phyloP scores from a whole-genome alignment of 371 early-diverging fungal species.

The Rhizopus microsporus region DNA sequence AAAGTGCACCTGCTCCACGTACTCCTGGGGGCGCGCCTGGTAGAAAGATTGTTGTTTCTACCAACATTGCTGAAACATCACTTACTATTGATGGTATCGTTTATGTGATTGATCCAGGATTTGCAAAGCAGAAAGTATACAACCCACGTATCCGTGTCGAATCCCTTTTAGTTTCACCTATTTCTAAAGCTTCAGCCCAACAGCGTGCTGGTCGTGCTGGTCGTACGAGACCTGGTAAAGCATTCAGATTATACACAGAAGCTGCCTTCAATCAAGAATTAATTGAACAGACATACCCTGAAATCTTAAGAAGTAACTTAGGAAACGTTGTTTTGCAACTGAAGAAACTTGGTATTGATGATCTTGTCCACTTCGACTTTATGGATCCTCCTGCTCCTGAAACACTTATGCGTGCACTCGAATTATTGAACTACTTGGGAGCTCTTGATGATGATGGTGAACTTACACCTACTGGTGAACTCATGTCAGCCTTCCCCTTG shows the following conservation, averaged over 20 bases:
- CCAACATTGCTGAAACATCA: conserved; percentile 99
- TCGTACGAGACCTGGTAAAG: conserved; percentile 90
- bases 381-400: conserved; percentile 95
- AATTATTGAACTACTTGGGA: conserved; percentile 86
- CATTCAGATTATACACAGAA: conserved; percentile 93
- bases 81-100: conserved; percentile 98
- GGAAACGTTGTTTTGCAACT: conserved; percentile 85
- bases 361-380: conserved; percentile 92
- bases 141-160: conserved; percentile 93
- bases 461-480: conserved; percentile 77
- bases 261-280: conserved; percentile 78
- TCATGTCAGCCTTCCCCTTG: conserved; percentile 90
- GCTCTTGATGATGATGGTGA: conserved; percentile 88
- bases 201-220: conserved; percentile 94
- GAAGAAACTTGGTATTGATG: conserved; percentile 86
- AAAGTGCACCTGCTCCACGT: conserved; percentile 79
- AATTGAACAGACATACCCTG: conserved; percentile 89
- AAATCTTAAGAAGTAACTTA: conserved; percentile 86
- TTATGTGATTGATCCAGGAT: conserved; percentile 98
- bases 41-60: conserved; percentile 94
- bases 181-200: conserved; percentile 79
- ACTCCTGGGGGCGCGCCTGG: conserved; percentile 79
- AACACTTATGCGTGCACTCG: conserved; percentile 90
- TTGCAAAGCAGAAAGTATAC: conserved; percentile 97
- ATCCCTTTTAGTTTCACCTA: conserved; percentile 72